These are phyloP conservation scores for Volvox reticuliferus DNA, from an alignment of 139 green algal species.

Conservation along the genomic window DNA sequence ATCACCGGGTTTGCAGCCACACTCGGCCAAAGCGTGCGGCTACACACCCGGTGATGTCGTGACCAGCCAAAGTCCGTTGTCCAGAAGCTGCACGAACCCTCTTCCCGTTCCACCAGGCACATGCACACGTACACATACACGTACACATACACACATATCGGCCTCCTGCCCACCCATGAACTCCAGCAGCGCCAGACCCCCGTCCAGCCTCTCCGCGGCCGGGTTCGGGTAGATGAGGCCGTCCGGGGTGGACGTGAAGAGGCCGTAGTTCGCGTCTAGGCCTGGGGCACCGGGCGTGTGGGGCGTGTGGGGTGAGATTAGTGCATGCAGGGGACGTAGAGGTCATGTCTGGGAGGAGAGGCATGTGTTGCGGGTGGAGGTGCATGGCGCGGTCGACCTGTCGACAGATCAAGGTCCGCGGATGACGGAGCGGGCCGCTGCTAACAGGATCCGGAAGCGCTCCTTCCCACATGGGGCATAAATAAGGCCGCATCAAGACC, in stretches of 20 bases:
- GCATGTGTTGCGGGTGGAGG: too few species aligned
- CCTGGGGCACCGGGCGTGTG: neutral
- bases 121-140: neutral
- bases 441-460: too few species aligned
- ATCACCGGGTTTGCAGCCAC: too few species aligned
- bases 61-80: too few species aligned
- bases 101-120: neutral
- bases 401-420: too few species aligned
- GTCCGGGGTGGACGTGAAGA: constrained; percentile 70
- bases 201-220: constrained; percentile 68
- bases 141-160: neutral
- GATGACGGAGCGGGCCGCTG: too few species aligned
- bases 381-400: too few species aligned
- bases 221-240: constrained; percentile 75
- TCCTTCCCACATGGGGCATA: too few species aligned
- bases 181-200: constrained; percentile 73
- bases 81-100: neutral
- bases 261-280: constrained; percentile 67
- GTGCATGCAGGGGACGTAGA: neutral
- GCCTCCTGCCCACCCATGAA: constrained; percentile 71
- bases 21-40: too few species aligned
- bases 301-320: neutral
- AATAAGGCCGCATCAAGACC: too few species aligned
- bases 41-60: too few species aligned
- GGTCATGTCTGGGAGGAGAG: neutral